These are phyloP conservation scores for Berberis vulgaris DNA, from an alignment of 164 flowering plant genomes.

Conservation along the genomic window DNA sequence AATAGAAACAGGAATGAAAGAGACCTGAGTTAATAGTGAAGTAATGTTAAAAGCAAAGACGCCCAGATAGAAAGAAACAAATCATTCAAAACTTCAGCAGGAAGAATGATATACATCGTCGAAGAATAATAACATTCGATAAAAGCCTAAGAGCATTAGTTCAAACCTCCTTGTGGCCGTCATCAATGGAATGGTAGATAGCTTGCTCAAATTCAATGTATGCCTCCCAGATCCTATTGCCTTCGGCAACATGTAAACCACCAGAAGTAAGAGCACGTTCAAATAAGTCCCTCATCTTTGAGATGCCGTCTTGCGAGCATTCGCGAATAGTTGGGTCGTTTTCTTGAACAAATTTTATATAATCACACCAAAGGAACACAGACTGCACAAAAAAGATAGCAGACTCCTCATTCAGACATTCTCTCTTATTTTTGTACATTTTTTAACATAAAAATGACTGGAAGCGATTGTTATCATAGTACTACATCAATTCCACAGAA, in stretches of 20 bases:
- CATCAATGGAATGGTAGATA: constrained; percentile 37
- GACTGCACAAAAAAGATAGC: constrained; percentile 52
- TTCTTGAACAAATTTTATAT: constrained; percentile 65
- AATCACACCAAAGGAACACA: constrained; percentile 84
- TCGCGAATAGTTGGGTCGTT: constrained; percentile 47
- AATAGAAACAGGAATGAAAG: neutral
- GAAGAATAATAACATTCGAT: neutral
- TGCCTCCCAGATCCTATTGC: constrained; percentile 76
- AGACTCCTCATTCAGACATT: neutral
- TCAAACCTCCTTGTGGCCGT: constrained; percentile 47
- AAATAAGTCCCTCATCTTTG: constrained; percentile 66
- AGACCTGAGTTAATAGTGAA: neutral
- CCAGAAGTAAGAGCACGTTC: constrained; percentile 87
- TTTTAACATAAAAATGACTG: neutral
- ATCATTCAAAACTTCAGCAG: too few relatives aligned
- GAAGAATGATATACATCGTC: neutral
- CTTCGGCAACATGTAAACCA: constrained; percentile 82
- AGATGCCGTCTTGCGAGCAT: constrained; percentile 47
- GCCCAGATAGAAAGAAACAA: too few relatives aligned
- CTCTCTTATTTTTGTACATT: neutral
- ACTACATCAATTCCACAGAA: neutral
- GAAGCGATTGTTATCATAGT: neutral
- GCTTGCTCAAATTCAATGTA: constrained; percentile 83
- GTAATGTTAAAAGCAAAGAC: too few relatives aligned
- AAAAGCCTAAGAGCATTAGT: neutral